These are phyloP conservation scores for Botrytis paeoniae DNA, from an alignment of 2,329 filamentous ascomycete genomes.

Conservation along the genomic window DNA sequence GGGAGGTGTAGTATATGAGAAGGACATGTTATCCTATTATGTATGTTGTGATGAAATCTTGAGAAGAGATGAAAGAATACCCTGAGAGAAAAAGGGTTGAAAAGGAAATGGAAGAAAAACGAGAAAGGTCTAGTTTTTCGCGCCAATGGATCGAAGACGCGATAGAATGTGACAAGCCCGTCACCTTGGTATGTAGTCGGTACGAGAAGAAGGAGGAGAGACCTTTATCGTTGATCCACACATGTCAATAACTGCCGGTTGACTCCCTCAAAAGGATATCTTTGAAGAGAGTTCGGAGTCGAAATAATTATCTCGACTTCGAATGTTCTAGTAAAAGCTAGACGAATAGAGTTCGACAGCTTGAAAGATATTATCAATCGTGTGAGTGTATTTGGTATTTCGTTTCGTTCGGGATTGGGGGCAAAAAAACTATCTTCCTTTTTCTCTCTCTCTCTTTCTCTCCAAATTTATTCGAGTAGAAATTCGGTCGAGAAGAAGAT, in stretches of 20 bases:
- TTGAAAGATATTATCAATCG: conserved; percentile 14
- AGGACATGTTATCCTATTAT: conserved; percentile 38
- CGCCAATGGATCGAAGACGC: conserved; percentile 26
- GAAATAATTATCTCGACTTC: conserved; percentile 30
- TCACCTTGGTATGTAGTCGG: conserved; percentile 41
- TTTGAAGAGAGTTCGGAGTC: conserved; percentile 28
- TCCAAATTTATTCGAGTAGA: conserved; percentile 5
- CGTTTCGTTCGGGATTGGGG: neutral
- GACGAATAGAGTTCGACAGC: conserved; percentile 19
- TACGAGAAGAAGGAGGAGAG: conserved; percentile 39
- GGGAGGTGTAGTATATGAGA: conserved; percentile 34
- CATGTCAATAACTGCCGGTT: conserved; percentile 37
- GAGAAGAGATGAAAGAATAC: conserved; percentile 13
- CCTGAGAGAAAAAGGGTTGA: conserved; percentile 31
- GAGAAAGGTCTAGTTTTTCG: conserved; percentile 12
- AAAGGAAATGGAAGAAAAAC: conserved; percentile 10
- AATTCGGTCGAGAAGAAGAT: conserved; percentile 3
- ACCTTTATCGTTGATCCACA: conserved; percentile 39
- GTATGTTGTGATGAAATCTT: conserved; percentile 21
- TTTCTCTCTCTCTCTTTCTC: neutral
- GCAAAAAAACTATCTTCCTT: neutral
- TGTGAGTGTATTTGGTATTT: neutral
- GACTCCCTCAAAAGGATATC: conserved; percentile 33
- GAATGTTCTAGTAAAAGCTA: conserved; percentile 33
- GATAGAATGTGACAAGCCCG: conserved; percentile 37